Evolutionary conservation across 176 grass and related monocot species (phyloP).

Genomic region (Otatea glauca): DNA sequence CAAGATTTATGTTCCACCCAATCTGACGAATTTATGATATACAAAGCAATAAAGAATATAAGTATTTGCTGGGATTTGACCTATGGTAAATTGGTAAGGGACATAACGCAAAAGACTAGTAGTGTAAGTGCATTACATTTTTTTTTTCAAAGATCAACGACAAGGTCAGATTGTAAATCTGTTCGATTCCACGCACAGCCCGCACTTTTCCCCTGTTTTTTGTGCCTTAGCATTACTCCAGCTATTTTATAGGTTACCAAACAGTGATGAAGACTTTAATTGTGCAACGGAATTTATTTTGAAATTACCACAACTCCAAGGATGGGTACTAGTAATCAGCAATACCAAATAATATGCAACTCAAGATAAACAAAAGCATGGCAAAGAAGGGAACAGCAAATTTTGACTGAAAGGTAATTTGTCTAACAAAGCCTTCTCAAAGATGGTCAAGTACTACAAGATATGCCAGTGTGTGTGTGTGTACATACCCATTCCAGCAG

Average conservation of each 20-base stretch:
- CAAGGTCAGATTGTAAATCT: not conserved
- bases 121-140: not conserved
- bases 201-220: not conserved
- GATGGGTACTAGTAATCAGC: not conserved
- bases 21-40: not conserved
- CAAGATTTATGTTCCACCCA: not conserved
- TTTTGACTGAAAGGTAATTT: not conserved
- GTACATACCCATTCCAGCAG: constrained; percentile 75
- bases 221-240: not conserved
- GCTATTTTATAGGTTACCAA: not conserved
- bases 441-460: not conserved
- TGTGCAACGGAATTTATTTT: not conserved
- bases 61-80: not conserved
- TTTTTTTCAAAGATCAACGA: not conserved
- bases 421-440: not conserved
- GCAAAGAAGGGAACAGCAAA: not conserved
- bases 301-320: not conserved
- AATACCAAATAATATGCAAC: constrained; percentile 10
- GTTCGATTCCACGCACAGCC: not conserved
- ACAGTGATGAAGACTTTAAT: constrained; percentile 2
- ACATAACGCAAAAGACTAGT: not conserved
- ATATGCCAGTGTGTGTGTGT: not conserved
- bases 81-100: not conserved
- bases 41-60: not conserved
- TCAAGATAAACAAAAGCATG: constrained; percentile 10